A percentile compares a stretch with the other conserved stretches of the same genome.
Evolutionary conservation across 148 eudicot species (phyloP).

Genomic region (Silene uniflora): DNA sequence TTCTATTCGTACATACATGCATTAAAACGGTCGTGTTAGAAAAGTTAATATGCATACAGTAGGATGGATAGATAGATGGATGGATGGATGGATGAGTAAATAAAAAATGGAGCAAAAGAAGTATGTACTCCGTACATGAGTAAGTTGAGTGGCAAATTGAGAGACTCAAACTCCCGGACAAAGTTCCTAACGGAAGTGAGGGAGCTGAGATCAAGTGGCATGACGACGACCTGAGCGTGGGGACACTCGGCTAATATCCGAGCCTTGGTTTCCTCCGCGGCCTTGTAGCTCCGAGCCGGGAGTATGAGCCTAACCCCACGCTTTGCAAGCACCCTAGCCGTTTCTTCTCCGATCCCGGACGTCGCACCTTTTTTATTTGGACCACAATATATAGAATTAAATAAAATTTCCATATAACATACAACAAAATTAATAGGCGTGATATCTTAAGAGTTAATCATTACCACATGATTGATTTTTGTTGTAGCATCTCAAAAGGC

Average conservation of each 20-base stretch:
- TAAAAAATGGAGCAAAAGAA: too few species aligned
- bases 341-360: constrained; percentile 95
- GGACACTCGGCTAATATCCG: constrained; percentile 68
- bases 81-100: too few species aligned
- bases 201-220: constrained; percentile 91
- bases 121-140: too few species aligned
- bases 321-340: constrained; percentile 84
- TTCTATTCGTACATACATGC: constrained; percentile 35
- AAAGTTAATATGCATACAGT: neutral
- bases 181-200: constrained; percentile 63
- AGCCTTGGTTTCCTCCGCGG: constrained; percentile 67
- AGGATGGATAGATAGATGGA: too few species aligned
- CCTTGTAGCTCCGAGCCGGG: constrained; percentile 75
- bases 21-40: neutral
- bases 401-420: neutral
- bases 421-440: neutral
- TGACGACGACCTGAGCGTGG: constrained; percentile 47
- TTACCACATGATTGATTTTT: neutral
- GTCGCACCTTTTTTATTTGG: constrained; percentile 55
- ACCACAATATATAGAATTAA: neutral
- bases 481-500: neutral
- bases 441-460: neutral
- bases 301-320: constrained; percentile 65
- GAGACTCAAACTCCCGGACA: constrained; percentile 57
- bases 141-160: constrained; percentile 72